Evolutionary conservation across 2,329 filamentous ascomycete species (phyloP).

Genomic region (Pseudocercospora fuligena): DNA sequence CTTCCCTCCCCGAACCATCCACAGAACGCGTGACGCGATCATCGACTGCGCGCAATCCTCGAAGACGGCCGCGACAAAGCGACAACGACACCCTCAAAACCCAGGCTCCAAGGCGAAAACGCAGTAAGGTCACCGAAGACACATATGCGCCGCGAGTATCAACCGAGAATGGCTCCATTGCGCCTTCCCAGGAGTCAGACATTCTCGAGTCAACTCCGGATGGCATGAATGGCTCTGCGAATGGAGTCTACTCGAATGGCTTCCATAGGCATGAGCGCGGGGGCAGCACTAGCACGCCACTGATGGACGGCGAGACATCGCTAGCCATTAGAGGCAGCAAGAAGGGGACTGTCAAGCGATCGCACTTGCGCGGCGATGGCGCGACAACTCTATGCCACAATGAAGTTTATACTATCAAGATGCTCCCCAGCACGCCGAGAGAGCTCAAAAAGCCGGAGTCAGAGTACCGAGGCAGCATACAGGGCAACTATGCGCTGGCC

Average conservation of each 20-base stretch:
- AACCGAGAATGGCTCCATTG: slow-evolving; percentile 21
- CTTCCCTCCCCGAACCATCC: slow-evolving; percentile 23
- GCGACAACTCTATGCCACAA: slow-evolving; percentile 69
- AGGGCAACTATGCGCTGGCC: slow-evolving; percentile 62
- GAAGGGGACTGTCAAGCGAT: slow-evolving; percentile 36
- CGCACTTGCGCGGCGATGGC: slow-evolving; percentile 36
- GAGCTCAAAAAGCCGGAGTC: slow-evolving; percentile 65
- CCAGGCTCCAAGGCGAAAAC: slow-evolving; percentile 50
- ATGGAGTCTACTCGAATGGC: slow-evolving; percentile 20
- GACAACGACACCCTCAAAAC: slow-evolving; percentile 49
- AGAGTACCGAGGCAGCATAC: slow-evolving; percentile 57
- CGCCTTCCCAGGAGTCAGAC: slow-evolving; percentile 20
- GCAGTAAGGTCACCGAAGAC: slow-evolving; percentile 52
- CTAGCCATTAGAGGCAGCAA: slow-evolving; percentile 34
- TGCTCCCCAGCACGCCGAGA: slow-evolving; percentile 81
- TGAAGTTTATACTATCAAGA: slow-evolving; percentile 81
- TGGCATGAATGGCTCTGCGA: slow-evolving; percentile 31
- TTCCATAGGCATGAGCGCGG: slow-evolving; percentile 21
- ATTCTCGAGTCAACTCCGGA: slow-evolving; percentile 14
- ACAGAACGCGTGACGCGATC: slow-evolving; percentile 38
- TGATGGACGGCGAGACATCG: slow-evolving; percentile 18
- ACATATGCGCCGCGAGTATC: slow-evolving; percentile 41
- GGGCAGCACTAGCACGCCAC: slow-evolving; percentile 16
- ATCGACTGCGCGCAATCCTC: slow-evolving; percentile 49
- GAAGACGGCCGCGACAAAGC: slow-evolving; percentile 50